phyloP scores from a whole-genome alignment of 208 protist species.

The Porcisia deanei region DNA sequence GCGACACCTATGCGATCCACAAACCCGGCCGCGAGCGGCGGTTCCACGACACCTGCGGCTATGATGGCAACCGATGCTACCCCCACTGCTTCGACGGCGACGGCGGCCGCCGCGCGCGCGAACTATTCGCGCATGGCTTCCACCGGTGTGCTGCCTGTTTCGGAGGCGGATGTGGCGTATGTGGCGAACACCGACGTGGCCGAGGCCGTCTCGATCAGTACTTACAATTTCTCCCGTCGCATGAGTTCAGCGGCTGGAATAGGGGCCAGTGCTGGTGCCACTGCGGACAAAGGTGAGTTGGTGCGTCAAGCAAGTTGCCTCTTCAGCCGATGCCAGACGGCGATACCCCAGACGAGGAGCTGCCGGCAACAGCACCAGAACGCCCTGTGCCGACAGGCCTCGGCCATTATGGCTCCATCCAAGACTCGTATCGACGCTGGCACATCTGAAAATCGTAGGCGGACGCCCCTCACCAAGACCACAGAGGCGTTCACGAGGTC shows the following conservation, averaged over 20 bases:
- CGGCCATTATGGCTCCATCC: constrained; percentile 1
- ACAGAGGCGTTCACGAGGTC: constrained; percentile 23
- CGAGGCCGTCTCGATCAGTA: constrained; percentile 43
- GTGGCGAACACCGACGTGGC: constrained; percentile 54
- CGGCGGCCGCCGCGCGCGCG: constrained; percentile 5
- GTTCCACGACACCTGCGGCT: constrained; percentile 3
- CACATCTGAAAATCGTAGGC: not conserved
- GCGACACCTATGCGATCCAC: constrained; percentile 20
- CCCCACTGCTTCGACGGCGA: not conserved
- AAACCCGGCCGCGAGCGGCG: constrained; percentile 7
- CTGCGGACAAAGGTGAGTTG: not conserved
- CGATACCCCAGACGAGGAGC: constrained; percentile 7
- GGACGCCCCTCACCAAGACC: not conserved
- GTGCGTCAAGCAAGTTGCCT: constrained; percentile 10
- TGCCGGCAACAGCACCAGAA: not conserved
- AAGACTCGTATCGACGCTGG: constrained; percentile 7
- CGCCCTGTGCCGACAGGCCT: constrained; percentile 10
- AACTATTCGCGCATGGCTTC: constrained; percentile 40
- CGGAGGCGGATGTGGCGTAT: constrained; percentile 54
- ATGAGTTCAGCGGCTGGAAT: constrained; percentile 22
- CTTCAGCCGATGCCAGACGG: constrained; percentile 41
- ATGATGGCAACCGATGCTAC: not conserved
- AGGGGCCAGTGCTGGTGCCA: constrained; percentile 5
- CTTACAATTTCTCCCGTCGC: constrained; percentile 57
- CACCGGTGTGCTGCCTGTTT: constrained; percentile 48